These are phyloP conservation scores for Aspergillus luchuensis DNA, from an alignment of 2,329 filamentous ascomycete species.

Conservation along the genomic window DNA sequence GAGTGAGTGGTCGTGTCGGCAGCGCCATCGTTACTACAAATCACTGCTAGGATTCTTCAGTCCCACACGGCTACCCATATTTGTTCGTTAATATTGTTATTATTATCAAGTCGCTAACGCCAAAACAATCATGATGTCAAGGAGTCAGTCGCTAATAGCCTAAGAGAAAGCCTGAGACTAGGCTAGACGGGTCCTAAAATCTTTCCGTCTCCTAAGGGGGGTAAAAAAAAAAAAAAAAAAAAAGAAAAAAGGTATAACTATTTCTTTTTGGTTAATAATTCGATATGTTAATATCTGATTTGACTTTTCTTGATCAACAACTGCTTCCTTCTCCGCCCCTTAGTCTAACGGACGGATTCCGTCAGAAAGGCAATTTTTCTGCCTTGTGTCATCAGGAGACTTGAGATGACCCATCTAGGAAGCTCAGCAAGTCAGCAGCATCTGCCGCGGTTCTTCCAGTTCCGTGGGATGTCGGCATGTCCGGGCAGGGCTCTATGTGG, in stretches of 20 bases:
- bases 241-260: too few species aligned
- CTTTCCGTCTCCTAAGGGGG: neutral
- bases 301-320: neutral
- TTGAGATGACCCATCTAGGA: neutral
- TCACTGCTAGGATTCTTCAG: neutral
- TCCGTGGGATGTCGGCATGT: neutral
- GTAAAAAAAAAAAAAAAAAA: too few species aligned
- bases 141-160: neutral
- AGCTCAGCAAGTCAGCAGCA: neutral
- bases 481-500: neutral
- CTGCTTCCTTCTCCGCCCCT: neutral
- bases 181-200: neutral
- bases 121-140: constrained; percentile 1
- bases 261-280: too few species aligned
- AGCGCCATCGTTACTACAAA: neutral
- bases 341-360: constrained; percentile 3
- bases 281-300: too few species aligned
- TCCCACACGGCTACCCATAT: neutral
- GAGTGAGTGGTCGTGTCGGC: neutral
- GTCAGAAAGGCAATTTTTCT: neutral
- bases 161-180: neutral
- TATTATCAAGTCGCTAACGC: neutral
- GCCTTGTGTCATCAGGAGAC: neutral
- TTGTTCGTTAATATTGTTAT: too few species aligned
- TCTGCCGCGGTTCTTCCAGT: neutral